Evolutionary conservation across 352 stramenopile species (phyloP).

Genomic region (Globisporangium lucens): DNA sequence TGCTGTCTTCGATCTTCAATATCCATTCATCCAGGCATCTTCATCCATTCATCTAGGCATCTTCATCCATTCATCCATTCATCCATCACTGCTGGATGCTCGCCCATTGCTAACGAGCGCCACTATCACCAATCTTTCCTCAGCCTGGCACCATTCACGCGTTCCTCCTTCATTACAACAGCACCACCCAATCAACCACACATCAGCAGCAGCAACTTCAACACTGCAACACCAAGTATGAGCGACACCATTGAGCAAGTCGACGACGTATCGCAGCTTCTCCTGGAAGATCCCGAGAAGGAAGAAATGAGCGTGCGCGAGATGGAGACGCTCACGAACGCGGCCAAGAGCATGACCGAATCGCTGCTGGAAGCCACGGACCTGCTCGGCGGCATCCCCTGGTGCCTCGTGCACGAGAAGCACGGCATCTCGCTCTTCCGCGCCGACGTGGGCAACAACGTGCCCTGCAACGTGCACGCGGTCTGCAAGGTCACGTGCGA

Average conservation of each 20-base stretch:
- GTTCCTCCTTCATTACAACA: no score
- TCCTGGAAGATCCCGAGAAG: not conserved
- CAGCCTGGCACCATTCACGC: not conserved
- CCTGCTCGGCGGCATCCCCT: conserved; percentile 65
- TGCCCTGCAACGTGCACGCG: conserved; percentile 84
- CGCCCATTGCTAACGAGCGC: no score
- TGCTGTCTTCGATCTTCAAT: no score
- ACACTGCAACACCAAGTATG: not conserved
- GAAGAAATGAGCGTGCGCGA: conserved; percentile 46
- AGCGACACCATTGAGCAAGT: not conserved
- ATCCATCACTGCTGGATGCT: no score
- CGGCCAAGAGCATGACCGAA: conserved; percentile 82
- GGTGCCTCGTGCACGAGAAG: conserved; percentile 75
- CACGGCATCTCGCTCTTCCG: conserved; percentile 83
- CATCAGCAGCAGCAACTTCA: not conserved
- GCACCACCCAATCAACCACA: no score
- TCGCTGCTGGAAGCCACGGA: conserved; percentile 73
- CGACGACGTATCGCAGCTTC: not conserved
- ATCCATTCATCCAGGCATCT: no score
- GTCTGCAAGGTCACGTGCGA: conserved; percentile 77
- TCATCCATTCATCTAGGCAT: no score
- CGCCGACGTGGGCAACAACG: conserved; percentile 49
- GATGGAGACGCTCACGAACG: conserved; percentile 60
- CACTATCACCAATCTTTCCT: not conserved
- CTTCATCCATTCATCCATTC: no score